These are phyloP conservation scores for Cryptococcus sp. DNA, from an alignment of 1,284 basidiomycete genomes.

Conservation along the genomic window DNA sequence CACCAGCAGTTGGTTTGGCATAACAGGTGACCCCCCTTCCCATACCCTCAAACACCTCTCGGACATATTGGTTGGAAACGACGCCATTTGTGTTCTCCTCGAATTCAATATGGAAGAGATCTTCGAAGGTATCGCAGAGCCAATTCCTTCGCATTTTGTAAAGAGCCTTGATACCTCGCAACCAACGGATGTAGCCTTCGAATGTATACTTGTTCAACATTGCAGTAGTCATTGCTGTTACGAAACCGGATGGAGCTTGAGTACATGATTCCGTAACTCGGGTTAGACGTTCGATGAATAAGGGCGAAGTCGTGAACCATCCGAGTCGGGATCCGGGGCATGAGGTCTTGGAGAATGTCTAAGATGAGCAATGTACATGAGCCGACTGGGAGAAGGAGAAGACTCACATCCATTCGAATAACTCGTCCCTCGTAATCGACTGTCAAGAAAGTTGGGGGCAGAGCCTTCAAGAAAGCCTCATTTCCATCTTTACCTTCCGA, in stretches of 20 bases:
- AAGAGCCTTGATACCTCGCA: constrained; percentile 55
- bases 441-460: constrained; percentile 67
- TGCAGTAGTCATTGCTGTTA: constrained; percentile 57
- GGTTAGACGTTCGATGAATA: constrained; percentile 65
- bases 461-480: constrained; percentile 37
- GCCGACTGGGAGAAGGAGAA: too few relatives aligned
- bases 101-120: constrained; percentile 46
- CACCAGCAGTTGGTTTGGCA: constrained; percentile 12
- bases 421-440: constrained; percentile 48
- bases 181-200: constrained; percentile 71
- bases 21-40: constrained; percentile 28
- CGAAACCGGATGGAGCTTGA: constrained; percentile 69
- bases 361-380: neutral
- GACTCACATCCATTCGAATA: constrained; percentile 47
- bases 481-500: constrained; percentile 38
- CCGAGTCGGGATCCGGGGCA: constrained; percentile 73
- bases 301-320: constrained; percentile 60
- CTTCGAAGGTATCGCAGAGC: constrained; percentile 45
- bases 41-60: constrained; percentile 14
- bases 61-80: constrained; percentile 12
- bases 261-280: constrained; percentile 67
- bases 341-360: constrained; percentile 72
- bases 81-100: constrained; percentile 14
- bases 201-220: constrained; percentile 63
- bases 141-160: constrained; percentile 48